A percentile compares a stretch with the other conserved stretches of the same genome.
Conservation (phyloP, 1,284 basidiomycete species). For the Hemileia vastatrix region DNA sequence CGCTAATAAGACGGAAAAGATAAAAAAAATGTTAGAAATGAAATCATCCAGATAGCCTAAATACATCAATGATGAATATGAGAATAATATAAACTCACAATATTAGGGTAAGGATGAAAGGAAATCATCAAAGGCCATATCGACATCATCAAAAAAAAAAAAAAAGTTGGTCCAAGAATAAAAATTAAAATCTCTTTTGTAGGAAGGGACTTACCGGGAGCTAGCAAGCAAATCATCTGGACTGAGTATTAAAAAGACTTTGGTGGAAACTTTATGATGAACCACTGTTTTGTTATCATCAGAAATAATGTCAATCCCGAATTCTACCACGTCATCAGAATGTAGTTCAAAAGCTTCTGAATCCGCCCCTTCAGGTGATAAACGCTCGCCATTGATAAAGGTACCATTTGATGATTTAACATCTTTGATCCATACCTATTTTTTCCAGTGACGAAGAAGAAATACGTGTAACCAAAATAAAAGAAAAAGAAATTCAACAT, state of each 20-base stretch:
- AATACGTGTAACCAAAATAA: too few relatives aligned
- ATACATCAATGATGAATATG: too few relatives aligned
- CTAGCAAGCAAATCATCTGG: slow-evolving; percentile 60
- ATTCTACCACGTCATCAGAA: slow-evolving; percentile 89
- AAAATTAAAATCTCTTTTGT: background rate
- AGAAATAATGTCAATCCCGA: slow-evolving; percentile 96
- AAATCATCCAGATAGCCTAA: too few relatives aligned
- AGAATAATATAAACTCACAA: too few relatives aligned
- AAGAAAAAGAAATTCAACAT: background rate
- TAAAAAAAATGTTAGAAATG: background rate
- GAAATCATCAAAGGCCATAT: too few relatives aligned
- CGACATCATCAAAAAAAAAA: background rate
- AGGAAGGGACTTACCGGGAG: slow-evolving; percentile 26
- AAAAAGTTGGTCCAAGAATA: background rate
- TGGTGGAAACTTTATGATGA: slow-evolving; percentile 95
- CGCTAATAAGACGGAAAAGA: background rate
- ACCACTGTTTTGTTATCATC: slow-evolving; percentile 98
- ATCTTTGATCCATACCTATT: slow-evolving; percentile 91
- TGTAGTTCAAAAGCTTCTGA: slow-evolving; percentile 89
- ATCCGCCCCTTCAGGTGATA: slow-evolving; percentile 81
- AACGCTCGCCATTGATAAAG: slow-evolving; percentile 90
- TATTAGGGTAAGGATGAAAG: too few relatives aligned
- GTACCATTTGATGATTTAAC: slow-evolving; percentile 97
- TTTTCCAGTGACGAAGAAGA: too few relatives aligned
- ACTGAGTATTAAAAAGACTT: slow-evolving; percentile 75